These are phyloP conservation scores for Canavalia gladiata DNA, from an alignment of 306 rosid genomes.

Conservation along the genomic window DNA sequence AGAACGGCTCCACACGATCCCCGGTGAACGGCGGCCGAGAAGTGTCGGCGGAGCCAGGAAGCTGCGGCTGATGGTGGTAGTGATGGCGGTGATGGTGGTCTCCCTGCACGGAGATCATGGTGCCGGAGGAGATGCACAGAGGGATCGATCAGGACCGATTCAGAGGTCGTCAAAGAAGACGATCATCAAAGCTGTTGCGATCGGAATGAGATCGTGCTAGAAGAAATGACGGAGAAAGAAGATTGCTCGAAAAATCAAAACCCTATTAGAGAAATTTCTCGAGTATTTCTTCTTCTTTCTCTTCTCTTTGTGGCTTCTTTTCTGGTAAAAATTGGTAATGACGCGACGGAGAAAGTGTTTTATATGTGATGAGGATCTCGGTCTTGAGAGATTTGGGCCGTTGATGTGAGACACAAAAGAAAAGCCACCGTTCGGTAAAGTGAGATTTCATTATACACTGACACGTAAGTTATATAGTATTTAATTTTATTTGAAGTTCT, in stretches of 20 bases:
- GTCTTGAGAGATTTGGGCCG: slow-evolving; percentile 43
- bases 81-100: slow-evolving; percentile 67
- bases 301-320: neutral
- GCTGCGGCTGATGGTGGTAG: slow-evolving; percentile 60
- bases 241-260: slow-evolving; percentile 46
- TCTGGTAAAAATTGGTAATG: neutral
- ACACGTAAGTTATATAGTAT: slow-evolving; percentile 44
- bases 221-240: slow-evolving; percentile 19
- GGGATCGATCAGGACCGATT: slow-evolving; percentile 11
- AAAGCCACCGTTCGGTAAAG: slow-evolving; percentile 41
- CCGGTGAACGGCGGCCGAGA: slow-evolving; percentile 45
- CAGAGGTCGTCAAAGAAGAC: slow-evolving; percentile 41
- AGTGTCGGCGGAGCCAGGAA: slow-evolving; percentile 45
- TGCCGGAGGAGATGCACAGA: slow-evolving; percentile 8
- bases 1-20: slow-evolving; percentile 59
- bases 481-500: too few species aligned
- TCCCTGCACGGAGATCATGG: slow-evolving; percentile 83
- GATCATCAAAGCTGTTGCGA: slow-evolving; percentile 47
- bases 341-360: slow-evolving; percentile 5
- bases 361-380: slow-evolving; percentile 46
- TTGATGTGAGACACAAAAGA: slow-evolving; percentile 27
- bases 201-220: slow-evolving; percentile 43
- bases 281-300: slow-evolving; percentile 43
- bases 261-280: slow-evolving; percentile 54
- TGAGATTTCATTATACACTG: slow-evolving; percentile 28